Conservation (phyloP, 164 flowering plant species). For the Platanus orientalis region DNA sequence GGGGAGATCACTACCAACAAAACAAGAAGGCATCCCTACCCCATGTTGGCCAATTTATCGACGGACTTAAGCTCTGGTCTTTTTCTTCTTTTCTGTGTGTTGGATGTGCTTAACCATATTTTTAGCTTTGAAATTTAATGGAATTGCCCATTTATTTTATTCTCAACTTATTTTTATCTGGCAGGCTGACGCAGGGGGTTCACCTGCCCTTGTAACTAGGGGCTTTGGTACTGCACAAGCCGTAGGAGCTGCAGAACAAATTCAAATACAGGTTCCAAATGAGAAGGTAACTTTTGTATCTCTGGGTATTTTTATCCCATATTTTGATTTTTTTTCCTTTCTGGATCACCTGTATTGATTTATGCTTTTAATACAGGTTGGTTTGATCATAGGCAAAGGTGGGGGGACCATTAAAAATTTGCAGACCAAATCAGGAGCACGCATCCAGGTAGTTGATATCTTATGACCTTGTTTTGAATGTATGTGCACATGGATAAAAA, state of each 20-base stretch:
- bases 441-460: conserved; percentile 86
- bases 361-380: conserved; percentile 55
- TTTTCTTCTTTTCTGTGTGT: too few species aligned
- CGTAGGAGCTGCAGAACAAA: conserved; percentile 58
- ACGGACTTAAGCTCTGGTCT: too few species aligned
- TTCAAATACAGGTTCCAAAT: conserved; percentile 85
- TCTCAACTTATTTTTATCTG: neutral
- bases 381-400: conserved; percentile 89
- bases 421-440: conserved; percentile 90
- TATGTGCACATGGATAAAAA: neutral
- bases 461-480: conserved; percentile 9
- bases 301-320: neutral
- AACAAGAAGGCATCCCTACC: too few species aligned
- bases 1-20: too few species aligned
- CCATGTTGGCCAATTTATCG: too few species aligned
- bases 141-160: neutral
- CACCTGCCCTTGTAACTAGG: conserved; percentile 87
- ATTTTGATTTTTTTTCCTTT: neutral
- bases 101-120: neutral
- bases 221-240: conserved; percentile 68
- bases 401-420: conserved; percentile 87
- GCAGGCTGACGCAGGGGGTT: conserved; percentile 99
- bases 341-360: neutral
- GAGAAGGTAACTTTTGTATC: conserved; percentile 62
- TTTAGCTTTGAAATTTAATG: neutral